These are phyloP conservation scores for Exophiala sp. DNA, from an alignment of 2,329 filamentous ascomycete species.

Conservation along the genomic window DNA sequence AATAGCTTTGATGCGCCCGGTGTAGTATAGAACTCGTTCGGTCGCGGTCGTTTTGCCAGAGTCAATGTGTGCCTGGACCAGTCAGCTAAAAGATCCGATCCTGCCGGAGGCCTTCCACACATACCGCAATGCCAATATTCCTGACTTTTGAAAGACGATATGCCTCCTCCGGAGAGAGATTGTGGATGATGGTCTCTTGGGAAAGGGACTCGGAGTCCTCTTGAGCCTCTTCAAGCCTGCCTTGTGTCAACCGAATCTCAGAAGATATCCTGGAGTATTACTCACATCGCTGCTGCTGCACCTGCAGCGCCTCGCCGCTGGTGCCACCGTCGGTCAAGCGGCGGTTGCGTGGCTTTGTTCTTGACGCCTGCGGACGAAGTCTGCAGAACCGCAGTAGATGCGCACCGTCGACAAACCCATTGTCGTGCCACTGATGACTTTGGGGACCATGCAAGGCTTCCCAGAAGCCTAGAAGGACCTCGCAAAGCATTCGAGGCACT, in stretches of 20 bases:
- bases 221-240: slow-evolving; percentile 51
- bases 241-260: background rate
- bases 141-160: slow-evolving; percentile 72
- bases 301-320: slow-evolving; percentile 41
- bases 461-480: slow-evolving; percentile 20
- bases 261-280: slow-evolving; percentile 1
- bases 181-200: slow-evolving; percentile 65
- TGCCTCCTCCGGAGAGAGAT: slow-evolving; percentile 73
- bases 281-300: slow-evolving; percentile 43
- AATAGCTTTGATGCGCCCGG: slow-evolving; percentile 90
- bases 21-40: slow-evolving; percentile 96
- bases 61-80: slow-evolving; percentile 80
- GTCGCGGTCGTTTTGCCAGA: slow-evolving; percentile 96
- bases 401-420: slow-evolving; percentile 37
- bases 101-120: slow-evolving; percentile 12
- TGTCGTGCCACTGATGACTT: slow-evolving; percentile 35
- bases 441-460: slow-evolving; percentile 36
- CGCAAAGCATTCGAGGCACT: slow-evolving; percentile 25
- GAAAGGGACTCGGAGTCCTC: slow-evolving; percentile 50
- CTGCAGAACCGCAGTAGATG: slow-evolving; percentile 18
- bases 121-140: slow-evolving; percentile 96
- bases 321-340: slow-evolving; percentile 38
- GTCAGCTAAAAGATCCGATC: slow-evolving; percentile 2
- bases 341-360: slow-evolving; percentile 25
- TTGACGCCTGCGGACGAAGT: slow-evolving; percentile 1